Percentiles rank a stretch among this genome's conserved stretches.
phyloP scores from a whole-genome alignment of 1,284 basidiomycete species.

The Malassezia sp. region DNA sequence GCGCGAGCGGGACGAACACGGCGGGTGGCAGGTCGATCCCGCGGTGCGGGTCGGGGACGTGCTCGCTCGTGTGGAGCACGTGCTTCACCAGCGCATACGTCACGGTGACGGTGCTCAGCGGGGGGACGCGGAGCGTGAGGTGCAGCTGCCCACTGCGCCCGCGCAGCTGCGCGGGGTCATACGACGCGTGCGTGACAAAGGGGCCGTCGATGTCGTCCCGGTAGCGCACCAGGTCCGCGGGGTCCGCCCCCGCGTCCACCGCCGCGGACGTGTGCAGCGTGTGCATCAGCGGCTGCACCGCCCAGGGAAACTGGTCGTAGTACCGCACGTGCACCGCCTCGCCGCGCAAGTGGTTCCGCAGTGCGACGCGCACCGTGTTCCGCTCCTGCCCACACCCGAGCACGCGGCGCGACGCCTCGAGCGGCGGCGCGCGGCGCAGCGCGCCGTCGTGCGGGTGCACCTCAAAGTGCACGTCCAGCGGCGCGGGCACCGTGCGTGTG shows the following conservation, averaged over 20 bases:
- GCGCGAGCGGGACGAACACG: constrained; percentile 47
- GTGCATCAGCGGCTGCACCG: constrained; percentile 76
- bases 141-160: constrained; percentile 49
- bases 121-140: constrained; percentile 58
- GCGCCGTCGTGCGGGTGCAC: not conserved
- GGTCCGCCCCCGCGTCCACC: constrained; percentile 3
- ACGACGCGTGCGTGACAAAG: constrained; percentile 21
- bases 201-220: constrained; percentile 19
- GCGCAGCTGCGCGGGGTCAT: constrained; percentile 21
- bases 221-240: constrained; percentile 22
- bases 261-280: constrained; percentile 54
- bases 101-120: constrained; percentile 55
- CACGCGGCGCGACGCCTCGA: constrained; percentile 63
- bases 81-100: constrained; percentile 68
- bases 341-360: constrained; percentile 56
- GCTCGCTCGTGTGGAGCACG: constrained; percentile 85
- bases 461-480: not conserved
- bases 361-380: constrained; percentile 60
- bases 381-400: constrained; percentile 64
- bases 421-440: constrained; percentile 1
- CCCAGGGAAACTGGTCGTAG: constrained; percentile 86
- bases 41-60: constrained; percentile 85
- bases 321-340: constrained; percentile 57
- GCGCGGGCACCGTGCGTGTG: not conserved
- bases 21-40: constrained; percentile 77